Base-by-base conservation (phyloP, 2,329 filamentous ascomycete genomes). In the Aspergillus niger region DNA sequence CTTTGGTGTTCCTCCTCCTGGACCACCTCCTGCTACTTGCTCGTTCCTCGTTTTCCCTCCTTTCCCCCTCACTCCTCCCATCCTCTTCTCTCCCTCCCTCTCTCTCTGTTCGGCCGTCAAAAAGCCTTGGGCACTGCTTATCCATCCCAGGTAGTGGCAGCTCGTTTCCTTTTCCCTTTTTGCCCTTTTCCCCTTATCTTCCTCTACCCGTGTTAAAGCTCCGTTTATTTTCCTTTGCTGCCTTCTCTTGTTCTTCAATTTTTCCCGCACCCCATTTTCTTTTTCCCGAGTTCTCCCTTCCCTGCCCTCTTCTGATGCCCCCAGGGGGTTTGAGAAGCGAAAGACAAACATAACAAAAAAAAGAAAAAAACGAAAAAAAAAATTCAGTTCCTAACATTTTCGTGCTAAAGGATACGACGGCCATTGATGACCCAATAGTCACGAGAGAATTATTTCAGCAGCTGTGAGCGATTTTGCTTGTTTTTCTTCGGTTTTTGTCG, bases 351-450 rank as follows among this genome's bases (percentile, higher is more conserved):
- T 13, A 36, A 36, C 5, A 32, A 11, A 2, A 36, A 49, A 58
- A 60, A 39, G 53, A 59, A 52, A 39, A 48, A 54, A 56, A 47
- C 47, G 41, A 58, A 57, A 57, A 59, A 57, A 59, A 59, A 60
- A 61, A 58, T 44, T 20, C 20, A 32, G 20, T 38, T 55, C 50
- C 36, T 32, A 64, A 60, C 41, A 43, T 36, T 55, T 60, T 59
- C 24, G 61, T 56, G 39, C 62, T 53, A 44, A 41, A 63, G 55
- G 54, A 62, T 39, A 64, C 60, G 41, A 56, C 55, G 48, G 55
- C 58, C 50, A 63, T 65, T 63, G 58, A 67, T 63, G 60, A 64
- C 59, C 62, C 43, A 51, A 55, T 55, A 59, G 59, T 65, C 64
- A 67, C 64, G 61, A 69, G 61, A 60, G 59, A 57, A 41, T 63